Base-by-base conservation (phyloP, 129 eudicot genomes). In the Gnaphalium uliginosum region DNA sequence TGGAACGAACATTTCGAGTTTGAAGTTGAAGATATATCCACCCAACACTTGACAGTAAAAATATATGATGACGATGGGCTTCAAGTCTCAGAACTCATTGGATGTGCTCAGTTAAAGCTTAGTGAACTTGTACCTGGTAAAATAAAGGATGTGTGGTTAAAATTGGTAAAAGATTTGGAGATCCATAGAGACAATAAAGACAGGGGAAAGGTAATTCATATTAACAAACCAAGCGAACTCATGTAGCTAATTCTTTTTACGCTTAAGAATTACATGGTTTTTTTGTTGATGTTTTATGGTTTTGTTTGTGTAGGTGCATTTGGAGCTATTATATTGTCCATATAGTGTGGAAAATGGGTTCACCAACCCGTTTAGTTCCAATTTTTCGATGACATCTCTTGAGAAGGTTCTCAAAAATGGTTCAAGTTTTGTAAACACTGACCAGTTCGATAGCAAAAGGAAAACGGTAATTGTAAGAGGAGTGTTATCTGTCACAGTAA, bases 1-100 rank as follows among this genome's bases (percentile, higher is more conserved):
- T 94, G 99, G 99, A 94, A 94, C 63, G 99, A 94, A 50, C 99
- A 94, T 85, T 94, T 87, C 59, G 96, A 94, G 86, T 94, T 94
- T 79, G 82, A 85, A 73, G 86, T 94, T 65, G 99, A 94, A 71
- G 99, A 94, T 84, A 73, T 51, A 66, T 83, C 96, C 73, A 91
- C 97, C 59, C 99, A 94, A 76, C 85, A 90, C 71, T 83, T 94
- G 96, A 91, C 89, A 68, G 83, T 94, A 58, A 91, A 94, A 76
- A 73, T 94, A 37, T 89, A 78, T 59, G 99, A 94, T 68, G 96
- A 94, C 24, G 99, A 91, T 69, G 93, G 96, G 62, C 76, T 94
- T 84, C 97, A 94, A 77, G 62, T 90, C 22, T 80, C 99, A 29
- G 99, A 94, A 83, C 86, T 94, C 69, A 81, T 94, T 59, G 99